Conservation (phyloP, 106 monocot species). For the Platanthera guangdongensis region DNA sequence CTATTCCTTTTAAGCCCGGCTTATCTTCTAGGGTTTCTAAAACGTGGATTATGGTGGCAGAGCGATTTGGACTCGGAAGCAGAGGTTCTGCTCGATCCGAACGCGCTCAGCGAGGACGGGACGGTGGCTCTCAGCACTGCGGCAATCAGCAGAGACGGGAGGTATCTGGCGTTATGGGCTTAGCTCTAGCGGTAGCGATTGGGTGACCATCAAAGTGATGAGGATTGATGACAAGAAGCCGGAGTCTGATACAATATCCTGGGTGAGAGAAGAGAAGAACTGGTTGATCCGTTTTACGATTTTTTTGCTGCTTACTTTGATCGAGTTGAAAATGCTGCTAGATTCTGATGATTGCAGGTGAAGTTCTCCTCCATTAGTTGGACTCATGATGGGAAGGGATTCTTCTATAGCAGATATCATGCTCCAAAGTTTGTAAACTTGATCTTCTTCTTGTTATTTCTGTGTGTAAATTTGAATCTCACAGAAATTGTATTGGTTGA, state of each 20-base stretch:
- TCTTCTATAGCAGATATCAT: slow-evolving; percentile 89
- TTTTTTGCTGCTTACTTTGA: background rate
- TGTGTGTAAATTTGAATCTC: slow-evolving; percentile 1
- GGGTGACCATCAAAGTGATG: slow-evolving; percentile 84
- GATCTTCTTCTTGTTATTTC: background rate
- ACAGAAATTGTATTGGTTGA: slow-evolving; percentile 1
- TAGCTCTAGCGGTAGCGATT: slow-evolving; percentile 84
- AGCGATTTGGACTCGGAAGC: slow-evolving; percentile 48
- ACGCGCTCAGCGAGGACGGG: slow-evolving; percentile 71
- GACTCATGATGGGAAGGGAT: slow-evolving; percentile 89
- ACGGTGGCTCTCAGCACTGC: slow-evolving; percentile 45
- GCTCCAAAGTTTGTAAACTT: slow-evolving; percentile 58
- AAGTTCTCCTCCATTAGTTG: slow-evolving; percentile 83
- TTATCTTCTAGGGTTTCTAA: background rate
- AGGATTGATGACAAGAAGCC: slow-evolving; percentile 47
- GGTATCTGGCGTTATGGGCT: slow-evolving; percentile 82
- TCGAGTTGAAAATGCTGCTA: background rate
- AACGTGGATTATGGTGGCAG: slow-evolving; percentile 21
- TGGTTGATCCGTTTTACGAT: background rate
- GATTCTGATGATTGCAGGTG: slow-evolving; percentile 40
- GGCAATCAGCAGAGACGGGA: slow-evolving; percentile 56
- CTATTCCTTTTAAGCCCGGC: background rate
- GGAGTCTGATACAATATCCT: slow-evolving; percentile 54
- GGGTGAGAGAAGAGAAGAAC: slow-evolving; percentile 43
- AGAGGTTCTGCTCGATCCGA: slow-evolving; percentile 78